Evolutionary conservation across 805 yeast genomes (phyloP).

Genomic region (Yamadazyma laniorum): DNA sequence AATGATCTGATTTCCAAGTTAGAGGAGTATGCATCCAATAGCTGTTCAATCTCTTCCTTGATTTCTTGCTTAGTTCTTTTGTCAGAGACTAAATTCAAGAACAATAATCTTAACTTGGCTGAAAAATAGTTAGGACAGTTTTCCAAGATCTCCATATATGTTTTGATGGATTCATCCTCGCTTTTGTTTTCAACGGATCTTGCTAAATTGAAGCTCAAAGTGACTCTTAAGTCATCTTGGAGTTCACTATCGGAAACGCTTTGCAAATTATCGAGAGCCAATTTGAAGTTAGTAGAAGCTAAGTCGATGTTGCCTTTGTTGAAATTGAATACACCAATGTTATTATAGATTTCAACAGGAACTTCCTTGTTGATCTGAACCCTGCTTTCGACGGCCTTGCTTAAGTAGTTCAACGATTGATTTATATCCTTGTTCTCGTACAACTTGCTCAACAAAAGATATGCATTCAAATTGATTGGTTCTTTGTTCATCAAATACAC

Average conservation of each 20-base stretch:
- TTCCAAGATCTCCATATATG: constrained; percentile 57
- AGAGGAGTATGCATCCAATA: constrained; percentile 54
- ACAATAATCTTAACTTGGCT: constrained; percentile 71
- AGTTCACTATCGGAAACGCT: constrained; percentile 22
- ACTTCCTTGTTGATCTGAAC: constrained; percentile 42
- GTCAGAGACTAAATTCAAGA: constrained; percentile 53
- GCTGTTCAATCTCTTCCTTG: constrained; percentile 50
- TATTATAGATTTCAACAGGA: constrained; percentile 67
- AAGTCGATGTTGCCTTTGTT: constrained; percentile 57
- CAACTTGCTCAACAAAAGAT: constrained; percentile 64
- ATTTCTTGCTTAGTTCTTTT: constrained; percentile 41
- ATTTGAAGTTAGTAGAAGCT: constrained; percentile 55
- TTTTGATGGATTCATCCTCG: constrained; percentile 35
- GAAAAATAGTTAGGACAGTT: constrained; percentile 68
- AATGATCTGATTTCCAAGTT: constrained; percentile 85
- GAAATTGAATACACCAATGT: constrained; percentile 81
- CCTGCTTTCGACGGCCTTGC: constrained; percentile 57
- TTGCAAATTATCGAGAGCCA: constrained; percentile 42
- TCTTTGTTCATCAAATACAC: constrained; percentile 40
- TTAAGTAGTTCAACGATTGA: constrained; percentile 64
- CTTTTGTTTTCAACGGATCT: constrained; percentile 60
- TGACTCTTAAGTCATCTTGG: constrained; percentile 27
- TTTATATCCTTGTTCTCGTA: constrained; percentile 65
- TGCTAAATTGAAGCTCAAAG: constrained; percentile 65
- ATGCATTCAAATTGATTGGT: constrained; percentile 61